A percentile compares a stretch with the other conserved stretches of the same genome.
Conservation (phyloP, 2,329 filamentous ascomycete genomes). For the Chalaropsis ovoidea region DNA sequence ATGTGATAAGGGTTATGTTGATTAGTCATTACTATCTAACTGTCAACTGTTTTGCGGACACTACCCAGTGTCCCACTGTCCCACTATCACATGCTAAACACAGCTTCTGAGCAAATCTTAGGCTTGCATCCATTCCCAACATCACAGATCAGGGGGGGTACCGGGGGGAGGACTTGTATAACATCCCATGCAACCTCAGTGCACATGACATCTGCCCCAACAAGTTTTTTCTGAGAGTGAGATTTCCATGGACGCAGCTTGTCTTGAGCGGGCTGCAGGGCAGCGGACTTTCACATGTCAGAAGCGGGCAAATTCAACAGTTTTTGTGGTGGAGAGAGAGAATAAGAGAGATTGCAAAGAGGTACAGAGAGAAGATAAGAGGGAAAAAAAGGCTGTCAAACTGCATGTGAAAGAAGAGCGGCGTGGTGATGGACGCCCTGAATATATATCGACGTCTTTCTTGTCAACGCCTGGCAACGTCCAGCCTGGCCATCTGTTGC, state of each 20-base stretch:
- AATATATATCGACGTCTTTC: too few species aligned
- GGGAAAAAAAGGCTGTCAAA: neutral
- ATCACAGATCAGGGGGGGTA: slow-evolving; percentile 4
- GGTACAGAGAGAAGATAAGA: neutral
- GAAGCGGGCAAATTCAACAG: neutral
- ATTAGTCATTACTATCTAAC: neutral
- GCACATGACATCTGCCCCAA: slow-evolving; percentile 6
- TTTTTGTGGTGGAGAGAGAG: neutral
- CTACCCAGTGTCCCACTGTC: neutral
- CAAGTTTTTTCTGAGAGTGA: slow-evolving; percentile 5
- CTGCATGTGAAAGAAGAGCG: neutral
- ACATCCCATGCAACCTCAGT: neutral
- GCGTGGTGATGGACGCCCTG: neutral
- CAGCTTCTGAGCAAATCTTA: neutral
- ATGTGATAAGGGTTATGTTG: neutral
- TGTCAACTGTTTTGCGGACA: neutral
- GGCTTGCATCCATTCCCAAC: neutral
- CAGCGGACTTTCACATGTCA: slow-evolving; percentile 16
- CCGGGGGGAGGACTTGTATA: neutral
- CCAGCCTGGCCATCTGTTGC: neutral
- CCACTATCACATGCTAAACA: slow-evolving; percentile 14
- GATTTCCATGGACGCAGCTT: neutral
- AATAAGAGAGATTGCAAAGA: neutral
- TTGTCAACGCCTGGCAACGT: too few species aligned
- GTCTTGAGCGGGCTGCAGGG: neutral